Evolutionary conservation across 2,329 filamentous ascomycete species (phyloP).

Genomic region (Colletotrichum sublineola): DNA sequence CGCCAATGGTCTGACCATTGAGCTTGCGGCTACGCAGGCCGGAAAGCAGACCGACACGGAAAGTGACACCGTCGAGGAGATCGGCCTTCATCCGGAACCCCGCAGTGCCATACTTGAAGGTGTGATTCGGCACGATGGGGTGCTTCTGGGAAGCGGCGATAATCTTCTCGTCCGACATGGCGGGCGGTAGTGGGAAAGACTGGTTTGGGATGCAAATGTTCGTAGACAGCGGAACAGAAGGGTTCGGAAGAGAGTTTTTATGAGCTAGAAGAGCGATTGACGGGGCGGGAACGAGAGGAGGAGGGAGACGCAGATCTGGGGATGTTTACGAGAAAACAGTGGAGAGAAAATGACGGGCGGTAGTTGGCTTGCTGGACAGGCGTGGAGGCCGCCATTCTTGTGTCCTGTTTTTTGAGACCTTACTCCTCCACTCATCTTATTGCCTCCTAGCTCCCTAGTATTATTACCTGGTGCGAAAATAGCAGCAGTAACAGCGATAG

Average conservation of each 20-base stretch:
- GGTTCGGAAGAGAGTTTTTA: background rate
- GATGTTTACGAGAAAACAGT: slow-evolving; percentile 40
- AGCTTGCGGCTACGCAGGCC: slow-evolving; percentile 91
- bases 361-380: slow-evolving; percentile 9
- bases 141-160: slow-evolving; percentile 73
- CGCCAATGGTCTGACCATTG: slow-evolving; percentile 90
- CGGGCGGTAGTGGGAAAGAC: slow-evolving; percentile 43
- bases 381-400: slow-evolving; percentile 38
- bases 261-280: slow-evolving; percentile 14
- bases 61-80: slow-evolving; percentile 91
- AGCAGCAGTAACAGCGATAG: background rate
- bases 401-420: slow-evolving; percentile 30
- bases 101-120: slow-evolving; percentile 76
- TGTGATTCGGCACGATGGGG: slow-evolving; percentile 67
- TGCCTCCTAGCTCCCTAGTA: slow-evolving; percentile 22
- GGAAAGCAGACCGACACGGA: slow-evolving; percentile 90
- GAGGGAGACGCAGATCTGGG: slow-evolving; percentile 26
- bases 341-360: slow-evolving; percentile 28
- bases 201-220: slow-evolving; percentile 6
- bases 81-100: slow-evolving; percentile 80
- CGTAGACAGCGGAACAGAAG: slow-evolving; percentile 12
- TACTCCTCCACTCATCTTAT: slow-evolving; percentile 20
- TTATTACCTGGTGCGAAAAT: slow-evolving; percentile 10
- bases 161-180: slow-evolving; percentile 66
- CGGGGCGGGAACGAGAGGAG: slow-evolving; percentile 21